Base-by-base conservation (phyloP, 306 rosid genomes). In the Luffa aegyptiaca region DNA sequence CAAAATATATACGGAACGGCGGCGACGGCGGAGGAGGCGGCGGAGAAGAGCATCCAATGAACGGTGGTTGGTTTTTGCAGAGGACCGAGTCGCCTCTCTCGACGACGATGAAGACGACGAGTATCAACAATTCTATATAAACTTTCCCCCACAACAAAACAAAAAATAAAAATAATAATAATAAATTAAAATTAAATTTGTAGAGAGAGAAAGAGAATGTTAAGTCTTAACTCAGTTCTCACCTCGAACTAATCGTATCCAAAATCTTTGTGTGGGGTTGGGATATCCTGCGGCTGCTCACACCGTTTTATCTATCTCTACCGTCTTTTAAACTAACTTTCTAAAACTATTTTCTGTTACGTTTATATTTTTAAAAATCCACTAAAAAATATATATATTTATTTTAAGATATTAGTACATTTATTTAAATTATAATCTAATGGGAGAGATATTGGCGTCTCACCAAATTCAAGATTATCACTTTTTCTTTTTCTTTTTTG, bases 211-310 rank as follows among this genome's bases (percentile, higher is more conserved):
- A 48, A 70, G 39, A 70, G 58, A 46, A 46, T 45, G n/a, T 21
- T n/a, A 16, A 71, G 11, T 46, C 20, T 68, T 53, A 16, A 35
- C 76, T 70, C 53, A 44, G 76, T 70, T 70, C 77, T 8, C 78
- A 31, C 78, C 78, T 73, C 45, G 42, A 73, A 73, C 26, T 31
- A 71, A 46, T 71, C 56, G 76, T 31, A 73, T 26, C 61, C 42
- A 73, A 73, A 73, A 73, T 73, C 78, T 31, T 49, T 49, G 61
- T 73, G 59, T 73, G 59, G 42, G 45, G 78, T 4, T 35, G 4
- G 8, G 78, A 37, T 73, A 14, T 33, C 45, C 59, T 73, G 78
- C 61, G 78, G 44, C 44, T 35, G 61, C 61, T 73, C 78, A 73
- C 20, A 73, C 26, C 61, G 14, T 73, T 31, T 14, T 31, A 10